A percentile compares a stretch with the other conserved stretches of the same genome.
Conservation (phyloP, 2,329 filamentous ascomycete genomes). For the Aspergillus caelatus region DNA sequence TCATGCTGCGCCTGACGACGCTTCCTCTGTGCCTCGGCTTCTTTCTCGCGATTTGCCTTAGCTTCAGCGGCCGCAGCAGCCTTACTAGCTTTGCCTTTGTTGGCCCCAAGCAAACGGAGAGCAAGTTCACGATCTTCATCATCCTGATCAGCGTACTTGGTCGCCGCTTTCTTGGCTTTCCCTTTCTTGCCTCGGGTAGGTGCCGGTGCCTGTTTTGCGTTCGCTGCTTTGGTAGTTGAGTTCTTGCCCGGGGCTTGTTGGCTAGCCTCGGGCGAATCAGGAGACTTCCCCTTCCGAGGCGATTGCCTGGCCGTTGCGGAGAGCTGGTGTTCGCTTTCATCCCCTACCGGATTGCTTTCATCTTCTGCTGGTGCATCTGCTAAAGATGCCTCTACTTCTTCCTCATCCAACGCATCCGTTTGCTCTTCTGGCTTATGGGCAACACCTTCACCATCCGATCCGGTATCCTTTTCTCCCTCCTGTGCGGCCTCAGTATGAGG, state of each 20-base stretch:
- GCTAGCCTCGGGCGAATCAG: slow-evolving; percentile 19
- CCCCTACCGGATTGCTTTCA: slow-evolving; percentile 13
- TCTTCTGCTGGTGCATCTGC: slow-evolving; percentile 2
- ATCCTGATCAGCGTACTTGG: slow-evolving; percentile 92
- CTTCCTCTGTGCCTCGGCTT: slow-evolving; percentile 70
- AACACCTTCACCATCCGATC: slow-evolving; percentile 45
- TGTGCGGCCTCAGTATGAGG: slow-evolving; percentile 24
- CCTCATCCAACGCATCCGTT: slow-evolving; percentile 22
- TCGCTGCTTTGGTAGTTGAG: slow-evolving; percentile 21
- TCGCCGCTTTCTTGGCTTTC: slow-evolving; percentile 84
- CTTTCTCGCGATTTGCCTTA: slow-evolving; percentile 70
- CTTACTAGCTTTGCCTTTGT: slow-evolving; percentile 57
- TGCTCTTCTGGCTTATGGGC: slow-evolving; percentile 25
- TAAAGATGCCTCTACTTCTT: slow-evolving; percentile 32
- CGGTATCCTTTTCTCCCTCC: slow-evolving; percentile 31
- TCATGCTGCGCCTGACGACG: slow-evolving; percentile 80
- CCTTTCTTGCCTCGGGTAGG: slow-evolving; percentile 70
- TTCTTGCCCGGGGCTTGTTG: slow-evolving; percentile 16
- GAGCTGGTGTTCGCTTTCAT: slow-evolving; percentile 30
- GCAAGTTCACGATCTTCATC: slow-evolving; percentile 87
- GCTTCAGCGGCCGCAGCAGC: slow-evolving; percentile 62
- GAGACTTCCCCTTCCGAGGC: slow-evolving; percentile 33
- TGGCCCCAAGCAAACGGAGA: slow-evolving; percentile 82
- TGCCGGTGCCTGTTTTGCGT: slow-evolving; percentile 21
- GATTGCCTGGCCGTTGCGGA: slow-evolving; percentile 49